Evolutionary conservation across 495 filamentous ascomycete genomes (phyloP).

Genomic region (Xylaria nigripes): DNA sequence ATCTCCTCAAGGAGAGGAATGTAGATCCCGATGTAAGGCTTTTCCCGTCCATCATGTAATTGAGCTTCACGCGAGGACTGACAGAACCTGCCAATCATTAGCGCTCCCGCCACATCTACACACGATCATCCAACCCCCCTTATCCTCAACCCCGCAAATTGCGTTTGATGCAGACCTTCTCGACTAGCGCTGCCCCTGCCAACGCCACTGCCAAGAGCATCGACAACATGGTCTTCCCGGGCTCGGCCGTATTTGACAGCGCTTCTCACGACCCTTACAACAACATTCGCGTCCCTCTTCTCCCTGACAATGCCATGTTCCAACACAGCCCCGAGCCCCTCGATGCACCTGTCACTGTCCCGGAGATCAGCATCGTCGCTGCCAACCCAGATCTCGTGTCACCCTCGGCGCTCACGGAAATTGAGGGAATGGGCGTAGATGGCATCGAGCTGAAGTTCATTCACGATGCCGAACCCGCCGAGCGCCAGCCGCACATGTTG

Average conservation of each 20-base stretch:
- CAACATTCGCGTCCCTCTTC: constrained; percentile 37
- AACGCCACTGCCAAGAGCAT: constrained; percentile 22
- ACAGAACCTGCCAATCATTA: constrained; percentile 10
- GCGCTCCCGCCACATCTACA: constrained; percentile 26
- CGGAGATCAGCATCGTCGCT: constrained; percentile 37
- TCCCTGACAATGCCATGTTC: constrained; percentile 35
- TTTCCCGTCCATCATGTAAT: neutral
- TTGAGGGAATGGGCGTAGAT: constrained; percentile 40
- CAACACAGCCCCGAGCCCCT: constrained; percentile 21
- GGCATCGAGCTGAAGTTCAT: constrained; percentile 41
- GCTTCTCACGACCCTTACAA: constrained; percentile 27
- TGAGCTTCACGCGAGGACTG: neutral
- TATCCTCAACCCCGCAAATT: constrained; percentile 27
- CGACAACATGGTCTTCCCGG: constrained; percentile 36
- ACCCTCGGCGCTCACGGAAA: constrained; percentile 35
- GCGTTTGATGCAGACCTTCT: constrained; percentile 45
- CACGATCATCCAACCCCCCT: constrained; percentile 25
- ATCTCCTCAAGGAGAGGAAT: constrained; percentile 28
- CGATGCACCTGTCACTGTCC: constrained; percentile 27
- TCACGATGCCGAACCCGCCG: constrained; percentile 22
- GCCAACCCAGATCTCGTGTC: constrained; percentile 35
- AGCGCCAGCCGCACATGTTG: constrained; percentile 32
- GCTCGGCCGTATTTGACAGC: constrained; percentile 14
- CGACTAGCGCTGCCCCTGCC: constrained; percentile 27
- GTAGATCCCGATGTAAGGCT: constrained; percentile 25